phyloP scores from a whole-genome alignment of 2,329 filamentous ascomycete genomes.

The Pyrenophora seminiperda region DNA sequence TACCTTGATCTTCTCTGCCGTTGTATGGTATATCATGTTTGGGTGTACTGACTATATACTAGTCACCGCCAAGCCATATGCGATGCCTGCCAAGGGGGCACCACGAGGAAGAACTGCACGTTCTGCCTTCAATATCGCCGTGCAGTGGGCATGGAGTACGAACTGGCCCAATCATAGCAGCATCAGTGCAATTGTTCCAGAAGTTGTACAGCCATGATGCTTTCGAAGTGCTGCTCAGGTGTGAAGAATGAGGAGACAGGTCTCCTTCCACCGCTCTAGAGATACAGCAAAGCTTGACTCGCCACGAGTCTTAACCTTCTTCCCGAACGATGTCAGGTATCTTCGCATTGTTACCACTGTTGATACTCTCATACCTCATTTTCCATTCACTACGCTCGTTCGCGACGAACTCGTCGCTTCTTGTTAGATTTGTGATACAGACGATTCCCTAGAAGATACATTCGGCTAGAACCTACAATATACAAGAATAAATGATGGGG shows the following conservation, averaged over 20 bases:
- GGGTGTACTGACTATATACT: too few relatives aligned
- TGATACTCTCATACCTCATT: background rate
- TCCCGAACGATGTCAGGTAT: background rate
- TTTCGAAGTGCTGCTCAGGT: too few relatives aligned
- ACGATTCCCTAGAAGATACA: background rate
- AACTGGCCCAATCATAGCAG: background rate
- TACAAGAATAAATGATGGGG: too few relatives aligned
- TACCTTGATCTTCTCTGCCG: too few relatives aligned
- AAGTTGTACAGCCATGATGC: too few relatives aligned
- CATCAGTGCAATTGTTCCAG: background rate
- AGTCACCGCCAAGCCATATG: background rate
- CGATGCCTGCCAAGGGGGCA: background rate
- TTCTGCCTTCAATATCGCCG: background rate
- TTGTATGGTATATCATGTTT: too few relatives aligned
- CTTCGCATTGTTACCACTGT: background rate
- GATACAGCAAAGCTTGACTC: background rate
- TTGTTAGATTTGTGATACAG: background rate
- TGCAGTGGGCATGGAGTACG: background rate
- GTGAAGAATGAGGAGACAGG: too few relatives aligned
- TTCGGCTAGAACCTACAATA: too few relatives aligned
- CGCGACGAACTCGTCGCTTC: background rate
- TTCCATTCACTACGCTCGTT: background rate
- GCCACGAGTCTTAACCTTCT: background rate
- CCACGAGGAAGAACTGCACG: background rate
- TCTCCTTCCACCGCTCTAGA: background rate